A percentile compares a stretch with the other conserved stretches of the same genome.
These are phyloP conservation scores for Lumnitzera racemosa DNA, from an alignment of 345 rosid species.

Conservation along the genomic window DNA sequence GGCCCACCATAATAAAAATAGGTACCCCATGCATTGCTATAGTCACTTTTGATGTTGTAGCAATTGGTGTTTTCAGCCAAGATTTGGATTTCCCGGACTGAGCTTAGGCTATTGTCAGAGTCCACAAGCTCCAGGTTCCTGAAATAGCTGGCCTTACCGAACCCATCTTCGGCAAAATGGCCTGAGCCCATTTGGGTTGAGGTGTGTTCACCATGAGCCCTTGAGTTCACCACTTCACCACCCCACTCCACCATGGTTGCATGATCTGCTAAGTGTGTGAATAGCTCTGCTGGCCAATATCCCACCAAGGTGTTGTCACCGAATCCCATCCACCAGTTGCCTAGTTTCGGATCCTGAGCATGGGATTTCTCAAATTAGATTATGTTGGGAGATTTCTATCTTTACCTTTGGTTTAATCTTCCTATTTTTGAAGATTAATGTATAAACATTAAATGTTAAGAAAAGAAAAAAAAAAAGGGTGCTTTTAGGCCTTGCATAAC, in stretches of 20 bases:
- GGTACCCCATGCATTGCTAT: conserved; percentile 84
- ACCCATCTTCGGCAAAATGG: conserved; percentile 79
- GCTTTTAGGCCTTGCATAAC: no score
- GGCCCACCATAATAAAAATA: conserved; percentile 95
- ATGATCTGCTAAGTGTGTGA: conserved; percentile 77
- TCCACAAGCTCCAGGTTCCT: conserved; percentile 85
- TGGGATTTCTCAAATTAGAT: neutral
- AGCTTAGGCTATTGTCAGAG: conserved; percentile 71
- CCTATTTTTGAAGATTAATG: no score
- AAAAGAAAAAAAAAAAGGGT: no score
- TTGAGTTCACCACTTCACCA: conserved; percentile 88
- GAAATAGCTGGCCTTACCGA: conserved; percentile 79
- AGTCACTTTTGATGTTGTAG: conserved; percentile 70
- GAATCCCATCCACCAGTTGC: conserved; percentile 98
- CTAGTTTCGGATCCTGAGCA: conserved; percentile 72
- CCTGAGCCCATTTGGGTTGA: conserved; percentile 98
- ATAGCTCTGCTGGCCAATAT: conserved; percentile 95
- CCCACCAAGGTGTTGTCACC: conserved; percentile 82
- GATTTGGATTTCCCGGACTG: conserved; percentile 52
- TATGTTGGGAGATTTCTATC: no score
- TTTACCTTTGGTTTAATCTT: no score
- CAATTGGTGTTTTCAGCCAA: conserved; percentile 89
- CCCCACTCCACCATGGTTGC: conserved; percentile 99
- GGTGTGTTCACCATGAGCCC: conserved; percentile 76
- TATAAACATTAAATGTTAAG: no score